Evolutionary conservation across 169 alveolate species (phyloP), one percentile per base, ranked within the genome.

Genomic region (Cryptosporidium parvum): DNA sequence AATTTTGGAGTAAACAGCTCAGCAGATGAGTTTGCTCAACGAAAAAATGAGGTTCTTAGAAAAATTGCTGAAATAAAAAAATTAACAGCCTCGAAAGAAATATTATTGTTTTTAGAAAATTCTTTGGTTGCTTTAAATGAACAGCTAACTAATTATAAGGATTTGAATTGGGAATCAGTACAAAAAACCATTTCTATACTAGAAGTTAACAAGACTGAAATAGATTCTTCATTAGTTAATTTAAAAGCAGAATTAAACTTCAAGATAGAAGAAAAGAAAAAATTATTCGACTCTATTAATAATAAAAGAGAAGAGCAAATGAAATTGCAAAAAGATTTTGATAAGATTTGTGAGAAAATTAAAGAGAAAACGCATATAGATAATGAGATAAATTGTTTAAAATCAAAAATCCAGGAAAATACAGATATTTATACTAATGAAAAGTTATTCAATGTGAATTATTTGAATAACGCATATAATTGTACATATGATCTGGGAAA

Each of bases 401-500:
- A 65, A n/a, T 23, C 16, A 12, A 37, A 80, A 42, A 56, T 62
- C 6, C 29, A 33, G 29, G 14, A 48, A 14, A n/a, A 35, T 18
- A 56, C 52, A 26, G 56, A 72, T 18, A 72, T 23, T 65, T 1
- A 65, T n/a, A 31, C 23, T 1, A 59, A 59, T 56, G 67, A 56
- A 56, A 23, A 26, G 18, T n/a, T n/a, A 56, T 8, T n/a, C 8
- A 56, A 37, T 26, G 26, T 59, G 10, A 18, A 29, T 31, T 33
- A 51, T 29, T 52, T 80, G 37, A 29, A 35, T 6, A 44, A 67
- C 45, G 6, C 62, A 42, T 80, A 39, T 35, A 35, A 80, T 18
- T 37, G 10, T 65, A 62, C 89, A 61, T 80, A 62, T 21, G 56
- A 62, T 21, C 48, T 80, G 31, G 89, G 89, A 33, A 37, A 4